Base-by-base conservation (phyloP, 805 yeast species). In the Deakozyma indianensis region DNA sequence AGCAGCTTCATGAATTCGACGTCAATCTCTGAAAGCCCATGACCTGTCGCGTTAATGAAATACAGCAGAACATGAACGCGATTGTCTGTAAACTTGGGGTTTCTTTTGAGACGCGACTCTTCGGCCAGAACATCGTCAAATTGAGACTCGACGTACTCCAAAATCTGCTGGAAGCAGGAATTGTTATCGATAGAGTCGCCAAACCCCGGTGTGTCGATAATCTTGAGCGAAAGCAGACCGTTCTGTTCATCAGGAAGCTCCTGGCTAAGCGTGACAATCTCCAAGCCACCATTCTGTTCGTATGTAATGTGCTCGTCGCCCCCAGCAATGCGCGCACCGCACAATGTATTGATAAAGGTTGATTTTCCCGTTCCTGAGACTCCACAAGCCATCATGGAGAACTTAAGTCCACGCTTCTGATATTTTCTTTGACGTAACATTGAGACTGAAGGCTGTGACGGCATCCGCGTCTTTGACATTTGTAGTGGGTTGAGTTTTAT, bases 331-430 rank as follows among this genome's bases (percentile, higher is more conserved):
- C 18, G 38, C 18, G 38, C 38, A 14, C 95, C 80, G 66, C 96
- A 87, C 45, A 87, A 69, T 29, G 94, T 82, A 66, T 88, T 87
- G 60, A 88, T 84, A 56, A 87, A 81, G 3, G 95, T 87, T n/a
- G 95, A 82, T 60, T 95, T 75, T 16, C 96, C 96, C 41, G 78
- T 68, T 2, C 96, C 96, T 80, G 79, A 76, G 58, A 83, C 82
- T 40, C 96, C 96, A 46, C 85, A 80, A 32, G 84, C 79, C 90
- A 87, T 80, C 48, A 83, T 61, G 21, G 94, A 81, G 69, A 87
- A 85, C 57, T 83, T 84, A 66, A 84, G 77, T 27, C 87, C 83
- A 64, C 84, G 82, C 64, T 84, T 85, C 63, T 83, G 67, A 43
- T 79, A 81, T 67, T 84, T 84, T 60, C 83, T 77, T 66, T 83